Evolutionary conservation across 1,284 basidiomycete genomes (phyloP).

Genomic region (Marasmius sp.): DNA sequence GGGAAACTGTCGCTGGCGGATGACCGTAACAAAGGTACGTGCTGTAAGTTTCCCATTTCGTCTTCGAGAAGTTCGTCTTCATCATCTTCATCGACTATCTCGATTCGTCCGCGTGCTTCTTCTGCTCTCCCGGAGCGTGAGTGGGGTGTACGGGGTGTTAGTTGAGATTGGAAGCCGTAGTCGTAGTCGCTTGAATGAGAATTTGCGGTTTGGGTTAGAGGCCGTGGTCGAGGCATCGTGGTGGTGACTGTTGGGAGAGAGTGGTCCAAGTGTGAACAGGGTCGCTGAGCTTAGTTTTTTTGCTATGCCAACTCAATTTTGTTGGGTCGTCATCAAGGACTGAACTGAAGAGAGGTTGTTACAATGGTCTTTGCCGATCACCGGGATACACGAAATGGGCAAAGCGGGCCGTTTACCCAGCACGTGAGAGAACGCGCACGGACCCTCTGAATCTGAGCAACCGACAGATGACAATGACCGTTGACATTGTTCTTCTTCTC

Average conservation of each 20-base stretch:
- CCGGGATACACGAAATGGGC: too few relatives aligned
- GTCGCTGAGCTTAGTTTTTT: too few relatives aligned
- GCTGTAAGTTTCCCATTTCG: conserved; percentile 9
- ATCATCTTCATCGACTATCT: conserved; percentile 40
- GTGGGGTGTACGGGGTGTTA: conserved; percentile 66
- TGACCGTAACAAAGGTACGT: conserved; percentile 4
- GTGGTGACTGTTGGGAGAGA: neutral
- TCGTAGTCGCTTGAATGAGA: neutral
- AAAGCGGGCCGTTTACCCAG: too few relatives aligned
- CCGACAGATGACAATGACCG: too few relatives aligned
- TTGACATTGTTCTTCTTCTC: too few relatives aligned
- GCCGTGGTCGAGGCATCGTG: neutral
- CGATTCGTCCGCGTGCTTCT: conserved; percentile 49
- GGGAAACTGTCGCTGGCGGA: conserved; percentile 2
- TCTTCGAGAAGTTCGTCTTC: conserved; percentile 11
- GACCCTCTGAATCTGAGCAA: too few relatives aligned
- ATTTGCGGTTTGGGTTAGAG: neutral
- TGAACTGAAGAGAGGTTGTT: too few relatives aligned
- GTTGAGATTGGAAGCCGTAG: conserved; percentile 6
- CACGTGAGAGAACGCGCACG: too few relatives aligned
- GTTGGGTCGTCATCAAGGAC: too few relatives aligned
- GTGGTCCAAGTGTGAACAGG: neutral
- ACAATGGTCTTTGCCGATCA: too few relatives aligned
- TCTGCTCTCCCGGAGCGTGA: conserved; percentile 58
- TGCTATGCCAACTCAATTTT: too few relatives aligned